Conservation (phyloP, 1,284 basidiomycete genomes). For the Trametes pubescens region DNA sequence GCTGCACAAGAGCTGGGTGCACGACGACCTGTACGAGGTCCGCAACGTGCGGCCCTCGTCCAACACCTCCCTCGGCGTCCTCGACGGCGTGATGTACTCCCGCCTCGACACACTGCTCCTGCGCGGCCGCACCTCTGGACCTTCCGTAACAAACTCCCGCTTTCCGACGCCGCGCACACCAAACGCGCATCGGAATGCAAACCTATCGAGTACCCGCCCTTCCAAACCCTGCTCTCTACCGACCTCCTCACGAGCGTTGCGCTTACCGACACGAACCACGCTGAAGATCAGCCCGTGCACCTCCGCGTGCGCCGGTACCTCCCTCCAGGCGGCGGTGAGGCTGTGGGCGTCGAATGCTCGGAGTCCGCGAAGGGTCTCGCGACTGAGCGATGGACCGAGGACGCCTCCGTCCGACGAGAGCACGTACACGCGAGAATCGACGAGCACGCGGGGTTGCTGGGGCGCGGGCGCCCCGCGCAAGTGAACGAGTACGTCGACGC, state of each 20-base stretch:
- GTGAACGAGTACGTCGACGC: conserved; percentile 98
- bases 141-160: conserved; percentile 69
- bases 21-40: conserved; percentile 89
- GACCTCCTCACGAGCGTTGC: conserved; percentile 93
- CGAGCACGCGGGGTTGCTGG: conserved; percentile 88
- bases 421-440: conserved; percentile 85
- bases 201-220: conserved; percentile 91
- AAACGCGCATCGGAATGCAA: conserved; percentile 71
- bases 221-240: conserved; percentile 93
- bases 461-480: conserved; percentile 92
- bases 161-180: conserved; percentile 80
- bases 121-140: conserved; percentile 93
- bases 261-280: conserved; percentile 95
- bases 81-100: conserved; percentile 91
- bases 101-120: conserved; percentile 90
- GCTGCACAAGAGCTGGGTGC: conserved; percentile 87
- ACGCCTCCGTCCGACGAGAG: conserved; percentile 52
- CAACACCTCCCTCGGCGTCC: conserved; percentile 86
- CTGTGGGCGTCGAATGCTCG: conserved; percentile 54
- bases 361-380: conserved; percentile 52
- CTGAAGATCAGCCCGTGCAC: conserved; percentile 97
- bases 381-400: conserved; percentile 46
- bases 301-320: conserved; percentile 68
- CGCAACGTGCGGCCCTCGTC: conserved; percentile 95
- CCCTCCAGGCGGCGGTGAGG: conserved; percentile 46